Evolutionary conservation across 305 asterid species (phyloP).

Genomic region (Fraxinus albicans): DNA sequence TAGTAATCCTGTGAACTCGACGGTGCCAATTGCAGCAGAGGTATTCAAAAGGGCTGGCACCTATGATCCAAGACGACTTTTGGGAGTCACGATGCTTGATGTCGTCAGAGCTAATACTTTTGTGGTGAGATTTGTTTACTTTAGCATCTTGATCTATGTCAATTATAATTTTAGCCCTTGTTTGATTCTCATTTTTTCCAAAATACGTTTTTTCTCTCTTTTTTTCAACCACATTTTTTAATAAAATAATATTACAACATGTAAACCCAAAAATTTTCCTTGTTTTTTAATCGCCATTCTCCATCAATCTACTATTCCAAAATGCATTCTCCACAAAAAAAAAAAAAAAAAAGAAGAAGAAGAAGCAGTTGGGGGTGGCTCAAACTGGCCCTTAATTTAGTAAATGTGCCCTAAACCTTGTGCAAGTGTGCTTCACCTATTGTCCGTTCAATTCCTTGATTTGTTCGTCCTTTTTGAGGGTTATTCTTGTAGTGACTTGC

Average conservation of each 20-base stretch:
- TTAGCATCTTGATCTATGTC: background rate
- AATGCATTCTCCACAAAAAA: no score
- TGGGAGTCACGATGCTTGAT: constrained; percentile 96
- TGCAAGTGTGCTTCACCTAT: background rate
- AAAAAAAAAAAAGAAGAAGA: no score
- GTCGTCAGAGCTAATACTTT: constrained; percentile 95
- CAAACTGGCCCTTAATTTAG: background rate
- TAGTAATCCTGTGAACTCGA: constrained; percentile 95
- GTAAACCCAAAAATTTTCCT: no score
- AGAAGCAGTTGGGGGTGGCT: no score
- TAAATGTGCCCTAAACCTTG: background rate
- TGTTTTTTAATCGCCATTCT: no score
- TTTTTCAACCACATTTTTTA: no score
- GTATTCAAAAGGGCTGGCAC: constrained; percentile 82
- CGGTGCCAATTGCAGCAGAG: constrained; percentile 97
- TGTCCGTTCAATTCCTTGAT: background rate
- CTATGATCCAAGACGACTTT: constrained; percentile 74
- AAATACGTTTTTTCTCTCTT: no score
- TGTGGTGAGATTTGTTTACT: constrained; percentile 53
- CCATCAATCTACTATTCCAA: no score
- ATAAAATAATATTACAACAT: no score
- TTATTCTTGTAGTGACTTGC: background rate
- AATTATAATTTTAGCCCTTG: background rate
- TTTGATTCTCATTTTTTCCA: no score
- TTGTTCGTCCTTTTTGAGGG: background rate